Evolutionary conservation across 202 grass and related monocot species (phyloP), one percentile per base, ranked within the genome.

Genomic region (Elaeis oleifera): DNA sequence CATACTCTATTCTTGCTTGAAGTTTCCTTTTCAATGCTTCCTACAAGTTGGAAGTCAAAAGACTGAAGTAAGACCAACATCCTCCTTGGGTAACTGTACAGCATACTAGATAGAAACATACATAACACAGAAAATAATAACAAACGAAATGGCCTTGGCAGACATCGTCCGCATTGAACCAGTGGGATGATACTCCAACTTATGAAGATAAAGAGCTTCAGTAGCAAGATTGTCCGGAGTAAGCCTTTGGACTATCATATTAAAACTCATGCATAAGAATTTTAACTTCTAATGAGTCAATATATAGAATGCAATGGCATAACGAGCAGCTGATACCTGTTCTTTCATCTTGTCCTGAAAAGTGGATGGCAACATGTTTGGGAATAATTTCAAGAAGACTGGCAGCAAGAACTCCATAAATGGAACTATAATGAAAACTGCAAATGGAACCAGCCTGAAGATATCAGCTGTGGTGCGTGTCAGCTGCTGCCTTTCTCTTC

Each of bases 1-100:
- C 94, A 82, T 99, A 99, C 56, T 92, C 88, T 17, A 99, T 86
- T 78, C 77, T 86, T 73, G 88, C 94, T 76, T 94, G 83, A 51
- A 94, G 78, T 82, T 88, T 94, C 69, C 88, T 99, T 74, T 99
- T 99, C 66, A 99, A 63, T 36, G 71, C 75, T 81, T 99, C 94
- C 94, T 99, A 59, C 54, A 80, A 58, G 58, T 55, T 54, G 50
- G 67, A 77, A 60, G 49, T 78, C 24, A 53, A 65, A 20, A 39
- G 36, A 39, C 36, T 39, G 8, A 39, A 39, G 36, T 13, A 39
- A 39, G 8, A 39, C 36, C 36, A 39, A 39, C 36, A 39, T 39
- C 36, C 8, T 39, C 9, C 36, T 39, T 11, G 36, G 36, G 36
- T 13, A 39, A 39, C 36, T 2, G 2, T 39, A 39, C 9, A 39